phyloP scores from a whole-genome alignment of 768 basidiomycete genomes.

The Hypsizygus marmoreus region DNA sequence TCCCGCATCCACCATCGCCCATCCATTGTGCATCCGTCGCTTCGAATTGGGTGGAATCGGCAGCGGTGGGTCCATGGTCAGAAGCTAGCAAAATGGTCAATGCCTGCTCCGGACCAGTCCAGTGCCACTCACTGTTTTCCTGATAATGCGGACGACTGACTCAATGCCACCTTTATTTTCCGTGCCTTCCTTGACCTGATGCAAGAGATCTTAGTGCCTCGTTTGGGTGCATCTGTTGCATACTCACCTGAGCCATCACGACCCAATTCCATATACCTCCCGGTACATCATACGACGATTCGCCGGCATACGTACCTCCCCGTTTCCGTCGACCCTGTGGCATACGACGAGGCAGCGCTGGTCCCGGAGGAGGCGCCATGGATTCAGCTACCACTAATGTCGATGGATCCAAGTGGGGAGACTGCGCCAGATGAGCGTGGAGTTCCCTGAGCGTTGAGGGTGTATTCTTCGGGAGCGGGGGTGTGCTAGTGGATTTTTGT shows the following conservation, averaged over 20 bases:
- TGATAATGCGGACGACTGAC: constrained; percentile 65
- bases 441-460: constrained; percentile 56
- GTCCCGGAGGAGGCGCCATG: constrained; percentile 51
- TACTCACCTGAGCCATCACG: constrained; percentile 65
- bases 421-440: constrained; percentile 55
- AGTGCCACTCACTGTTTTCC: constrained; percentile 61
- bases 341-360: constrained; percentile 53
- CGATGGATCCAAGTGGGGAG: constrained; percentile 70
- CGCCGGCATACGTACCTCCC: constrained; percentile 68
- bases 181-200: constrained; percentile 81
- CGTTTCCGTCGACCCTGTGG: constrained; percentile 67
- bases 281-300: constrained; percentile 53
- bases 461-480: constrained; percentile 51
- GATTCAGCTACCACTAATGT: constrained; percentile 58
- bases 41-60: constrained; percentile 65
- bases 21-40: constrained; percentile 64
- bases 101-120: neutral
- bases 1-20: constrained; percentile 85
- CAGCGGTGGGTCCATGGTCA: constrained; percentile 58
- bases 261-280: constrained; percentile 78
- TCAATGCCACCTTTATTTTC: constrained; percentile 80
- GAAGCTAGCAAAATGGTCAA: constrained; percentile 43
- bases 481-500: constrained; percentile 21
- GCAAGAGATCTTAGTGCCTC: constrained; percentile 7
- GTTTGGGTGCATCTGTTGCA: neutral